Base-by-base conservation (phyloP, 2,329 filamentous ascomycete species). In the Arthrobotrys iridis region DNA sequence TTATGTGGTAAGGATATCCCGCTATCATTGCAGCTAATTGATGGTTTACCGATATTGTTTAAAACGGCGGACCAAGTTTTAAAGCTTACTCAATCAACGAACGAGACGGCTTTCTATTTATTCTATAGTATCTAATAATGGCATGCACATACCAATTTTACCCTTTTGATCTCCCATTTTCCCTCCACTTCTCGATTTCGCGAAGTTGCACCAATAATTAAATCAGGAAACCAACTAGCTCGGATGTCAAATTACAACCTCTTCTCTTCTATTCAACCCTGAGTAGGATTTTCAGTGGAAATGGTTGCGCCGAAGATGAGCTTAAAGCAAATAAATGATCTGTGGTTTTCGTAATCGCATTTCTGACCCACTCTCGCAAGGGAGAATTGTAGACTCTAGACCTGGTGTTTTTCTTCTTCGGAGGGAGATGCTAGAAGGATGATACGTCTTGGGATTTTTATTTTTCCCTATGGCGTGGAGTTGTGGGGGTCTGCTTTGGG, bases 171-270 rank as follows among this genome's bases (percentile, higher is more conserved):
- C 3, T 22, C 22, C 26, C 15, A 33, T 46, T 33, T 59, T 24
- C 11, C 15, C 13, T 11, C 24, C 18, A 46, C 30, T 4, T 40
- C 10, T 45, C 8, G 1, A 20, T 43, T 4, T 24, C 18, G 4
- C 7, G 4, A n/a, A 2, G 30, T 60, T 26, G 11, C 46, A 24
- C 11, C 7, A 7, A n/a, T 13, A 41, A 40, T 35, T 63, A 50
- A 55, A 35, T 57, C 20, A 5, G 8, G 18, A 10, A 58, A 5
- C 3, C 4, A 26, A 60, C 37, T 62, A 94, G 93, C 93, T 96
- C 92, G 91, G 92, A 97, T 97, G 93, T 97, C 93, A 97, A 97
- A 97, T 97, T 97, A 89, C 93, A 95, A 94, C 73, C 62, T 74
- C 13, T 59, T 65, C 64, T 68, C 7, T 59, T 43, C 91, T 86